Evolutionary conservation across 164 flowering plant genomes (phyloP), one percentile per base, ranked within the genome.

Genomic region (Stephania cephalantha): DNA sequence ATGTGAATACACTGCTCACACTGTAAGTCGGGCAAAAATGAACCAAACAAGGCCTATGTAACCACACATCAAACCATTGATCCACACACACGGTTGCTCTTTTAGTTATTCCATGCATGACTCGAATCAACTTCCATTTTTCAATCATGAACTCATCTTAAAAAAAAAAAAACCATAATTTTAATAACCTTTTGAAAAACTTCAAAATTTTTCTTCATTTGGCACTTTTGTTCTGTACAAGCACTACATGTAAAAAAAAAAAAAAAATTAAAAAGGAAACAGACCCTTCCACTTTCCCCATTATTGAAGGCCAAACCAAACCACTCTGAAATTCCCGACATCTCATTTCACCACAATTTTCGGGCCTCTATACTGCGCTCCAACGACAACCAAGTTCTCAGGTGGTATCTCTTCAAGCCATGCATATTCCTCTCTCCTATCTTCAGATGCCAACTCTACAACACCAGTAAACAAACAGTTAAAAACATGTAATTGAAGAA

Each of bases 321-420:
- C 42, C 66, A 61, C 25, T 18, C 2, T 18, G 9, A 61, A 17
- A 7, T 1, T 61, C 7, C 25, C 7, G n/a, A 50, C 17, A 50
- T 50, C 4, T 79, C 74, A 79, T 11, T 50, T 68, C 64, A 74
- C 84, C 35, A 68, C 72, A 70, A 81, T 78, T 76, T 61, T 61
- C 22, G 85, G 85, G 20, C 85, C 85, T 61, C 42, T 71, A n/a
- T 83, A 83, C 9, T 30, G 68, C 4, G 78, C 80, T 71, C 83
- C 83, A 44, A 78, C 58, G 3, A 81, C 78, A 55, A 46, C 1
- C 44, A 82, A 76, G n/a, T 76, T 61, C 13, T 76, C 79, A 1
- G 82, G 79, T 65, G 81, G 77, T 45, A 20, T 79, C 76, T 80
- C 83, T 67, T 78, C 68, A 22, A 82, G 81, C 86, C 81, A 80